phyloP scores from a whole-genome alignment of 2,329 filamentous ascomycete genomes.

The Fusarium ambrosium region DNA sequence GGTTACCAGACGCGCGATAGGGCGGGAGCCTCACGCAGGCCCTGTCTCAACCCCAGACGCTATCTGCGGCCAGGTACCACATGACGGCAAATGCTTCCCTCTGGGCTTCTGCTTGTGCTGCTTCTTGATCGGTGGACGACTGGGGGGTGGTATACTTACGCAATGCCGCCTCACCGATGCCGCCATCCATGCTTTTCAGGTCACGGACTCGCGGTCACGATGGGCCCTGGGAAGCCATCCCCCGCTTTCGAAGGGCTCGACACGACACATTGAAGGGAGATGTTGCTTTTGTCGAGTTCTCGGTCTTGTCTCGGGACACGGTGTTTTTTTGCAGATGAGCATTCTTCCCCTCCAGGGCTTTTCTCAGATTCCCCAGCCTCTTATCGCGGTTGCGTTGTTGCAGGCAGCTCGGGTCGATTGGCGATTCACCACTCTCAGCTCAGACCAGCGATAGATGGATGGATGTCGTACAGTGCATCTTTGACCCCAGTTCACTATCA shows the following conservation, averaged over 20 bases:
- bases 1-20: slow-evolving; percentile 35
- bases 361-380: background rate
- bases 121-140: slow-evolving; percentile 9
- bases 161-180: slow-evolving; percentile 44
- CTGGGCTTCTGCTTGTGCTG: background rate
- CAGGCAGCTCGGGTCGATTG: background rate
- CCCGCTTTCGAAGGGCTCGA: slow-evolving; percentile 26
- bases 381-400: background rate
- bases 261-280: slow-evolving; percentile 4
- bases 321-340: background rate
- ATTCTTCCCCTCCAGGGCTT: background rate
- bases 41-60: slow-evolving; percentile 33
- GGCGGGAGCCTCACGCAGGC: slow-evolving; percentile 23
- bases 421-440: background rate
- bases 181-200: slow-evolving; percentile 42
- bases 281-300: slow-evolving; percentile 3
- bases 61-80: slow-evolving; percentile 44
- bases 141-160: slow-evolving; percentile 20
- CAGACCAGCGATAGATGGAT: background rate
- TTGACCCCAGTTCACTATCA: slow-evolving; percentile 6
- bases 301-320: slow-evolving; percentile 20
- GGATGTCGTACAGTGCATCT: slow-evolving; percentile 1
- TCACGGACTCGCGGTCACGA: slow-evolving; percentile 46
- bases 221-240: slow-evolving; percentile 23
- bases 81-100: slow-evolving; percentile 31